A percentile compares a stretch with the other conserved stretches of the same genome.
phyloP scores from a whole-genome alignment of 108 stramenopile genomes.

The Nitzschia inconspicua region DNA sequence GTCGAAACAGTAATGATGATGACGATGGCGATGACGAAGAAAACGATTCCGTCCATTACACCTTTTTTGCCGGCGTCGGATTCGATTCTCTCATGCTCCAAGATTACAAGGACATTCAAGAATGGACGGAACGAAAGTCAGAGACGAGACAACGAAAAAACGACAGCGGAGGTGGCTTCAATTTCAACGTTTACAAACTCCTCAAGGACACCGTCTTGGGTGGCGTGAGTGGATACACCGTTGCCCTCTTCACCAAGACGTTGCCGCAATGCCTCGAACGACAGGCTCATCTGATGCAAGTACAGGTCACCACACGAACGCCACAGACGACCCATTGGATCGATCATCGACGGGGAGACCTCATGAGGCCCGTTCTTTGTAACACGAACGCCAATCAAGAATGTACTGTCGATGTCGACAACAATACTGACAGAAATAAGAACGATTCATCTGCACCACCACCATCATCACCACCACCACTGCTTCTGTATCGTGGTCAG shows the following conservation, averaged over 20 bases:
- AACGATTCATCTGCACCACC: too few species aligned
- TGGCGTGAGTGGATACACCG: constrained; percentile 59
- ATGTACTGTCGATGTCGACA: not conserved
- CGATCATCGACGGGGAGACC: constrained; percentile 74
- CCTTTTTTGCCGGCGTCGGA: constrained; percentile 65
- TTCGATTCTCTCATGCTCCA: constrained; percentile 68
- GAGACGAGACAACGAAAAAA: not conserved
- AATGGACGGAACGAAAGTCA: constrained; percentile 29
- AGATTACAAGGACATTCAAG: constrained; percentile 61
- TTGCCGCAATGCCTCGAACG: constrained; percentile 46
- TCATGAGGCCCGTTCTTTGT: constrained; percentile 21
- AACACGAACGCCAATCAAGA: too few species aligned
- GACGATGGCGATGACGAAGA: constrained; percentile 1
- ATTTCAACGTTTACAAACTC: constrained; percentile 1
- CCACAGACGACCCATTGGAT: constrained; percentile 51
- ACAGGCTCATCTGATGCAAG: constrained; percentile 29
- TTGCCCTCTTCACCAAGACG: constrained; percentile 54
- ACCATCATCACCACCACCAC: too few species aligned
- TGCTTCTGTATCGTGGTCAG: constrained; percentile 43
- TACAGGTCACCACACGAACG: constrained; percentile 39
- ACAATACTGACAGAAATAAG: not conserved
- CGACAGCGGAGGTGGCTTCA: not conserved
- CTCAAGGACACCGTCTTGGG: constrained; percentile 34
- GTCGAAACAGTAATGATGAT: constrained; percentile 2
- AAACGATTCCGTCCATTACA: too few species aligned